Base-by-base conservation (phyloP, 2,329 filamentous ascomycete genomes). In the Penicillium sp. region DNA sequence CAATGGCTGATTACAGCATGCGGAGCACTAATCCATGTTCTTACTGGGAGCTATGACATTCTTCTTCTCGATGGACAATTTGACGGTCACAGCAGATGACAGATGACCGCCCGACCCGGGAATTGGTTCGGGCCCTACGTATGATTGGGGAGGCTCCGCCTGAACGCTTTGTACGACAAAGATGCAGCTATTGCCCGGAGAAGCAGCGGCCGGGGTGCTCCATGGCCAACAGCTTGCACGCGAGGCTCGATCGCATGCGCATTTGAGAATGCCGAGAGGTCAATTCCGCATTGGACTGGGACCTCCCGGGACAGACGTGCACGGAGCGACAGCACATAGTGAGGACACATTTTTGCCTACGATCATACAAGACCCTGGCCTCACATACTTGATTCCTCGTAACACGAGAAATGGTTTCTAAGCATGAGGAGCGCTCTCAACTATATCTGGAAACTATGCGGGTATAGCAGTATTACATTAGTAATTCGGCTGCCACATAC, bases 81-180 rank as follows among this genome's bases (percentile, higher is more conserved):
- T 52, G 58, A 55, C 52, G 60, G 47, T 41, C 57, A 65, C 61
- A 60, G 53, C 49, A 52, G 49, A 37, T 52, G 37, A 34, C 59
- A 58, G 61, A 62, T 60, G 55, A 62, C 59, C 61, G 55, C 34
- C 34, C 55, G 47, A 65, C 57, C 64, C 63, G 65, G 61, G 56
- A 58, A 60, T 63, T 41, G 51, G 49, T 63, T 63, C 62, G 59
- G 50, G 49, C 22, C 35, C n/a, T 38, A 49, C n/a, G 52, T 57
- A 31, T 67, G 65, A 67, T 68, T 68, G 65, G 65, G 59, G 59
- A 58, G 43, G 54, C 54, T 60, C 49, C 34, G 54, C 51, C 53
- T 66, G 66, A 62, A 63, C 59, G 22, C 45, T 48, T 48, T 68
- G 66, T 67, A 65, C 61, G 4, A 67, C 66, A 45, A 55, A 50